Evolutionary conservation across 2,329 filamentous ascomycete species (phyloP), one percentile per base, ranked within the genome.

Genomic region (Aspergillus sp.): DNA sequence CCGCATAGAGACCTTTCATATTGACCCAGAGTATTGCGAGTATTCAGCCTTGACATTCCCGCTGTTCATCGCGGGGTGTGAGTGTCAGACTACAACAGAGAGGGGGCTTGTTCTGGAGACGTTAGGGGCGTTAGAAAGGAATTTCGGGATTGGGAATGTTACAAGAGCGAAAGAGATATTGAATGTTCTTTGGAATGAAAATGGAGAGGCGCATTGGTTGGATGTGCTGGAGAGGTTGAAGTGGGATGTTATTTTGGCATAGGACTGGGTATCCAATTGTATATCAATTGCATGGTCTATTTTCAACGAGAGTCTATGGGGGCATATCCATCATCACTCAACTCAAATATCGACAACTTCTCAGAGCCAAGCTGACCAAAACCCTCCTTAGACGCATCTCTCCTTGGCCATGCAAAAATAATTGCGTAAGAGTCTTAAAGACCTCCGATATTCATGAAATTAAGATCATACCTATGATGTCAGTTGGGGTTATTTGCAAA

Each of bases 31-130:
- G 33, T 19, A 67, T 37, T 66, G 63, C 51, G 66, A 69, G 44
- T 68, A 60, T 33, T 69, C 66, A 1, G 66, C 64, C 2, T 60
- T 69, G 2, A 67, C 66, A 3, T 69, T 68, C 45, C 66, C 66
- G 15, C 50, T 69, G 1, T 68, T 68, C 43, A 68, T 69, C 5
- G 57, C 60, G 0, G 66, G 66, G 1, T 66, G 64, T 37, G 66
- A 67, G 27, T 62, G 55, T 39, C 53, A 59, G 12, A 39, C 45
- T 1, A 15, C 49, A 4, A 50, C 43, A 5, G 59, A 67, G 9
- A 49, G 61, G 20, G 51, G 54, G 7, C 30, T 64, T 10, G 53
- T 68, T 1, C 41, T 63, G 6, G 41, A 45, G n/a, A 61, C 59
- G 0, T 45, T 69, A 17, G 47, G 48, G 7, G 62, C 57, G 13